Conservation (phyloP, 2,329 filamentous ascomycete species). For the Claviceps digitariae region DNA sequence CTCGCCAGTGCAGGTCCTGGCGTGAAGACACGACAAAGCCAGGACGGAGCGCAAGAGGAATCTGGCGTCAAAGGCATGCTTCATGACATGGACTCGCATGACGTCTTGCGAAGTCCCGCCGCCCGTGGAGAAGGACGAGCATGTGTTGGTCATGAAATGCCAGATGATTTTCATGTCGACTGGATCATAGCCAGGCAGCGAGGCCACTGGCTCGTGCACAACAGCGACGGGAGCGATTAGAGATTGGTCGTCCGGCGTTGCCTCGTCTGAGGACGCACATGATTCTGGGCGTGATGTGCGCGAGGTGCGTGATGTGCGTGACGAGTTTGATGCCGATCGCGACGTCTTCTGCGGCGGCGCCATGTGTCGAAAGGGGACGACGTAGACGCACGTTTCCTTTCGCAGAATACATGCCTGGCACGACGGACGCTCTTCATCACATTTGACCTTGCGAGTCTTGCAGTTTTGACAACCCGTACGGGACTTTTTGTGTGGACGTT, state of each 20-base stretch:
- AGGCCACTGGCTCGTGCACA: conserved; percentile 7
- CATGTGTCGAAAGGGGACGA: conserved; percentile 8
- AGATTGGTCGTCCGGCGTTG: background rate
- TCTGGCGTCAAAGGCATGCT: conserved; percentile 35
- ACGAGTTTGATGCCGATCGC: background rate
- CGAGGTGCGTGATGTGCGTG: background rate
- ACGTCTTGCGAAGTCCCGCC: conserved; percentile 22
- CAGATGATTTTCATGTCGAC: conserved; percentile 41
- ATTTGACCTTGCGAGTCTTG: conserved; percentile 42
- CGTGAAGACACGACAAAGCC: conserved; percentile 34
- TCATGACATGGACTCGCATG: conserved; percentile 32
- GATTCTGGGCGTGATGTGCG: background rate
- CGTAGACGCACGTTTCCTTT: conserved; percentile 34
- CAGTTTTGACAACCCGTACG: conserved; percentile 39
- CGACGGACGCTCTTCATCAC: conserved; percentile 35
- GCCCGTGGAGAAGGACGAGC: conserved; percentile 30
- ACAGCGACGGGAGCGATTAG: conserved; percentile 6
- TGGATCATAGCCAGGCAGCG: conserved; percentile 13
- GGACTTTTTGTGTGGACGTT: conserved; percentile 43
- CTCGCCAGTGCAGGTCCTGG: conserved; percentile 1
- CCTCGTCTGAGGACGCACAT: background rate
- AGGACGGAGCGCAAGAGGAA: conserved; percentile 44
- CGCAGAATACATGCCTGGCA: conserved; percentile 37
- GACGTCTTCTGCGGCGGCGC: conserved; percentile 3
- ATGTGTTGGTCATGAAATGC: conserved; percentile 38